Evolutionary conservation across 495 filamentous ascomycete genomes (phyloP), one percentile per base, ranked within the genome.

Genomic region (Penicillium cosmopolitanum): DNA sequence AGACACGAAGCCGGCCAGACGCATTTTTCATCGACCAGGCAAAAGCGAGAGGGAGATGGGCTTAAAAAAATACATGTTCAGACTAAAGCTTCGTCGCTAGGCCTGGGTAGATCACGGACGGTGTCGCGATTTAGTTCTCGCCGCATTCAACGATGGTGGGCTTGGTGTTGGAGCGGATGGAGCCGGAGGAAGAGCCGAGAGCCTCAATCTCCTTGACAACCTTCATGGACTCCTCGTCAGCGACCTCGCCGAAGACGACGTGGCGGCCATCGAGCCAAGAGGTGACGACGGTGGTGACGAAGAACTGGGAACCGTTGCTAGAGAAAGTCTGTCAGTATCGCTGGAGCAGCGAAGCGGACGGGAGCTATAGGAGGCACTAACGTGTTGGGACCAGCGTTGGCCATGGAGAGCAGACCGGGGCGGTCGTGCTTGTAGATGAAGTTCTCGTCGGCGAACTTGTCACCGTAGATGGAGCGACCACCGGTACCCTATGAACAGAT

Each of bases 291-390:
- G 96, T 98, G 57, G 95, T 99, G 73, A 99, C 80, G 85, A 98
- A 99, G 87, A 99, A 99, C 75, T 98, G 96, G 58, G 88, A 93
- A 66, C 96, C 95, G 74, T 98, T 99, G 76, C 95, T 97, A 59
- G 6, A 65, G 16, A 25, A 43, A 33, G 23, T 18, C 13, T 15
- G 42, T 55, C 16, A 57, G 55, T 11, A 18, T 31, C 12, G 9
- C 13, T 15, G 2, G 15, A 16, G 36, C 21, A 42, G n/a, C 7
- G 21, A 5, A 31, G 18, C 5, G 16, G 35, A 7, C 28, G 18
- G 13, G 18, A 12, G 36, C 36, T 5, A 38, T 4, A 38, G 34
- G 18, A 25, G 4, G 61, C 35, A 78, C 86, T 69, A 83, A 92
- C 93, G 92, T 70, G 75, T 84, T 78, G 62, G 93, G 92, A 53